Evolutionary conservation across 306 rosid species (phyloP), one percentile per base, ranked within the genome.

Genomic region (Trifolium pratense): DNA sequence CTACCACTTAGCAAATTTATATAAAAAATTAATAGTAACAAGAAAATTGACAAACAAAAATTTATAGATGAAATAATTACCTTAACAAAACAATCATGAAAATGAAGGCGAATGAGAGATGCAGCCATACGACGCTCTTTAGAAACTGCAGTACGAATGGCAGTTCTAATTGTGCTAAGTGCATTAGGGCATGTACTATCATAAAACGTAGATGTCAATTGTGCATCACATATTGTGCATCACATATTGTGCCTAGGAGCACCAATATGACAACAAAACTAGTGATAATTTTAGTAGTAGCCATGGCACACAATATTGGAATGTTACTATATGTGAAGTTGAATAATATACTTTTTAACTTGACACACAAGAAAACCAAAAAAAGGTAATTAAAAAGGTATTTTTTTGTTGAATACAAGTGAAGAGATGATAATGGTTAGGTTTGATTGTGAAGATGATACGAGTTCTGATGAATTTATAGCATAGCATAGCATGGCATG

Each of bases 131-230:
- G 66, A 6, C 78, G 83, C 3, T 83, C 83, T 16, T 74, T 80
- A 1, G 90, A 14, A 15, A 89, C 58, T 0, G 87, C 85, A 1
- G 21, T 39, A 9, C 90, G 23, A 15, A 86, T 81, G 0, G 78
- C 70, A 0, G 71, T 73, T 58, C 86, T 56, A 6, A 88, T 83
- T 0, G 85, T 85, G 25, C 51, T 31, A 11, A 90, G 90, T 5
- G 91, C 96, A 1, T 76, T 78, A 0, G 96, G 91, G 13, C 96
- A 90, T 6, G 87, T 66, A 7, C 1, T 74, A 13, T 84, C 88
- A 12, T 90, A 90, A 26, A 86, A 90, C 0, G 80, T 71, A 0
- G 90, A 72, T 17, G 91, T 79, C 1, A 90, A 79, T 2, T 86
- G 85, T 8, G 92, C 92, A 15, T 83, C 32, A 29, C n/a, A n/a